Base-by-base conservation (phyloP, 495 filamentous ascomycete species). In the Podospora tetraspora region DNA sequence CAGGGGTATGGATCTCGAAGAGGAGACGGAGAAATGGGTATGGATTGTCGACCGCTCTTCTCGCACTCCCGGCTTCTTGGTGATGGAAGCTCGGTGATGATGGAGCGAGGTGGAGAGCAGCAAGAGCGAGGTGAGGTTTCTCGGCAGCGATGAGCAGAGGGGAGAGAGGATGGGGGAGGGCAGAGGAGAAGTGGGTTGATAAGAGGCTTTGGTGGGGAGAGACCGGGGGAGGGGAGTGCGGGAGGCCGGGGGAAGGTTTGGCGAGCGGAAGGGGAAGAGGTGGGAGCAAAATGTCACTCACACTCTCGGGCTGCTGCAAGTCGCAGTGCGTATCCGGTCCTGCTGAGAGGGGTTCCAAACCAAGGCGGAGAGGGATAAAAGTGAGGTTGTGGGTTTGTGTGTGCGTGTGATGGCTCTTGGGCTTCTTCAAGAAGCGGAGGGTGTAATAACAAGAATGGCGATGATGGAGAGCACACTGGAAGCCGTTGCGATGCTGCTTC, bases 271-370 rank as follows among this genome's bases (percentile, higher is more conserved):
- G 24, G 56, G 27, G 23, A 69, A 69, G 64, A 65, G 63, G 66
- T 68, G 70, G 68, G 68, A 72, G 66, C 27, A 67, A 73, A 71
- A 69, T 71, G 71, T 66, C 64, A 75, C 75, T 73, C 72, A 79
- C 77, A 68, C 70, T 66, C 37, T 70, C 72, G 67, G 52, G 64
- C 71, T 73, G 70, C 68, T 73, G 70, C 68, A 73, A 72, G 74
- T 76, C 69, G 70, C 69, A 76, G 75, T 74, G 67, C 66, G 72
- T 68, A 69, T 73, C 69, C 71, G 74, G 76, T 69, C 71, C 71
- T 71, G 72, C 70, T 74, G 73, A 66, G 70, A 76, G 74, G 75
- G 74, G 72, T 74, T 70, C 71, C 67, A 64, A 69, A 75, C 72
- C 67, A 57, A 69, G 67, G 60, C 64, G 62, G 69, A 58, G 34